Base-by-base conservation (phyloP, 1,284 basidiomycete species). In the Cutaneotrichosporon cavernicola region DNA sequence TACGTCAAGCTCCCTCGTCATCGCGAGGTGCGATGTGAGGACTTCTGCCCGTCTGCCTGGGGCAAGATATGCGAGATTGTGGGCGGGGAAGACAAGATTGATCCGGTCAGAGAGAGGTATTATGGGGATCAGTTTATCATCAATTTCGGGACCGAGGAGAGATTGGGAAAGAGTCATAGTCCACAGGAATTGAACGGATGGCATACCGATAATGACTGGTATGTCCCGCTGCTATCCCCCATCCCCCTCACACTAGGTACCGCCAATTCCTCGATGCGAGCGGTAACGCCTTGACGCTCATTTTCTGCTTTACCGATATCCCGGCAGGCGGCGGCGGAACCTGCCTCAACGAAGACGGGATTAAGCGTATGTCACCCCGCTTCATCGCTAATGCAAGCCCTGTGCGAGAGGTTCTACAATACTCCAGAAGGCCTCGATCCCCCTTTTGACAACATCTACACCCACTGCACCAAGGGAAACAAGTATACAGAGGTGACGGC, bases 191-290 rank as follows among this genome's bases (percentile, higher is more conserved):
- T 62, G 21, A 58, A 49, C 5, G 71, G 69, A 2, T 73, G 70
- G 70, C 74, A 75, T 55, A 71, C 65, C 9, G 74, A 75, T 59
- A 72, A 75, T 51, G 73, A 75, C 63, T 75, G 73, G 73, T 72
- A 26, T 26, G 26, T 26, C n/a, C n/a, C n/a, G n/a, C n/a, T n/a
- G n/a, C n/a, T n/a, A n/a, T 26, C 26, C 26, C 26, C 26, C 26
- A 31, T 11, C 18, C 16, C 8, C 32, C 30, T 34, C 26, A 56
- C 38, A 7, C n/a, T n/a, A 65, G 70, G 69, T 74, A 74, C 52
- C 65, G 73, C 26, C 70, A 71, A 60, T 74, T 73, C 66, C 69
- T 74, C 32, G 72, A 74, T 63, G 68, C 68, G 21, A 61, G 61
- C 51, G 73, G 71, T 14, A 73, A 72, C 61, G 73, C 73, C 18